Evolutionary conservation across 2,329 filamentous ascomycete genomes (phyloP).

Genomic region (Epichloe sibirici): DNA sequence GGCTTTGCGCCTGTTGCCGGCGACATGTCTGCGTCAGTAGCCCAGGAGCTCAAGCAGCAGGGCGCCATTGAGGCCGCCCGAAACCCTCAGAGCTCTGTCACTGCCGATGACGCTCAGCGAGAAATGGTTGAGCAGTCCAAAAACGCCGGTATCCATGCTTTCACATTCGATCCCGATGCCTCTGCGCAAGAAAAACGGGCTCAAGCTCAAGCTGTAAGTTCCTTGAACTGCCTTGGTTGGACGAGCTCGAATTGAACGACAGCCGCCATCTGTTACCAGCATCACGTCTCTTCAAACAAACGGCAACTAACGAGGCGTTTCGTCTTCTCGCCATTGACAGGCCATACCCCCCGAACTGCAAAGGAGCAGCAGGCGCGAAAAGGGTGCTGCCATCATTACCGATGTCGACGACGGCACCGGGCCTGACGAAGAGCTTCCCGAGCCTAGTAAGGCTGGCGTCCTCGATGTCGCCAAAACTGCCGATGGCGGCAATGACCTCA

Average conservation of each 20-base stretch:
- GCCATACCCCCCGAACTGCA: slow-evolving; percentile 27
- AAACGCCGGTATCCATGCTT: slow-evolving; percentile 68
- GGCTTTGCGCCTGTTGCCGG: slow-evolving; percentile 6
- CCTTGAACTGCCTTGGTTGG: background rate
- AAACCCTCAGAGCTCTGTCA: slow-evolving; percentile 55
- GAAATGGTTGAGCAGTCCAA: slow-evolving; percentile 65
- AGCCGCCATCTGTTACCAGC: background rate
- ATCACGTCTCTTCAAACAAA: background rate
- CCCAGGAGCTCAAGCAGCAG: slow-evolving; percentile 64
- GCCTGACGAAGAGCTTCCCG: slow-evolving; percentile 64
- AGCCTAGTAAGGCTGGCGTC: slow-evolving; percentile 58
- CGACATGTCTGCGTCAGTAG: slow-evolving; percentile 23
- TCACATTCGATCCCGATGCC: slow-evolving; percentile 79
- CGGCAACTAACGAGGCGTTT: background rate
- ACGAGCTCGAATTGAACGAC: background rate
- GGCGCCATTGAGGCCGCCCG: slow-evolving; percentile 66
- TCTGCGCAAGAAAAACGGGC: slow-evolving; percentile 72
- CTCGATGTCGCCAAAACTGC: slow-evolving; percentile 41
- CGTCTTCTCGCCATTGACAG: slow-evolving; percentile 9
- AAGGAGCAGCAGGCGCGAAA: slow-evolving; percentile 26
- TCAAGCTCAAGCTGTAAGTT: slow-evolving; percentile 60
- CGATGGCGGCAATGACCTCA: slow-evolving; percentile 33
- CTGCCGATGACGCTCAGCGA: slow-evolving; percentile 58
- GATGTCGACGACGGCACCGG: slow-evolving; percentile 63
- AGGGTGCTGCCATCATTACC: slow-evolving; percentile 60